These are phyloP conservation scores for Didymella pomorum DNA, from an alignment of 2,329 filamentous ascomycete species.

Conservation along the genomic window DNA sequence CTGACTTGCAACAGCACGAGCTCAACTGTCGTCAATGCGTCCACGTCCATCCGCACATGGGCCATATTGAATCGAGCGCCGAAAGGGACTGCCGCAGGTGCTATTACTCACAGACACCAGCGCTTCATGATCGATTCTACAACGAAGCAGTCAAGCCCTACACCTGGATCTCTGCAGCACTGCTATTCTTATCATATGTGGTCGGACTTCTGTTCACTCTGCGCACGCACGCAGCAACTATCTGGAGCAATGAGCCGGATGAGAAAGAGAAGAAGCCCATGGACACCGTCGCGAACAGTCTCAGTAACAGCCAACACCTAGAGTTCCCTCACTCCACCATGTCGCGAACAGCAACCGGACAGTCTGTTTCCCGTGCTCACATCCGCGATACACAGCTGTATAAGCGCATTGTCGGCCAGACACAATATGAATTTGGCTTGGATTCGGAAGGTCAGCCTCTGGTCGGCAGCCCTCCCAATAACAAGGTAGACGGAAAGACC, in stretches of 20 bases:
- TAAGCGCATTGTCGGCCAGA: slow-evolving; percentile 91
- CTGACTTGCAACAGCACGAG: slow-evolving; percentile 72
- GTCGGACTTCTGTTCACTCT: slow-evolving; percentile 96
- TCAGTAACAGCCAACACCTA: slow-evolving; percentile 42
- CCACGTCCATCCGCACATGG: slow-evolving; percentile 44
- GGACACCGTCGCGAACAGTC: slow-evolving; percentile 49
- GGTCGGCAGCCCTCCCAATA: slow-evolving; percentile 44
- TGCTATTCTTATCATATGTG: slow-evolving; percentile 90
- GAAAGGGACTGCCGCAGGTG: slow-evolving; percentile 85
- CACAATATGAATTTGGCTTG: slow-evolving; percentile 82
- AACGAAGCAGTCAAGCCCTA: slow-evolving; percentile 90
- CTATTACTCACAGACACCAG: slow-evolving; percentile 89
- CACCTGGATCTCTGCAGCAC: slow-evolving; percentile 83
- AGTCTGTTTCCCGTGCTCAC: slow-evolving; percentile 57
- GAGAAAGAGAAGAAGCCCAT: slow-evolving; percentile 55
- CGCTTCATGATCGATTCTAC: slow-evolving; percentile 87
- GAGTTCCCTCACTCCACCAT: slow-evolving; percentile 44
- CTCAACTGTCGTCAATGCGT: slow-evolving; percentile 78
- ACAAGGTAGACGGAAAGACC: slow-evolving; percentile 39
- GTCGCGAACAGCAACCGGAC: slow-evolving; percentile 39
- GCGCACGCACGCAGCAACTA: slow-evolving; percentile 92
- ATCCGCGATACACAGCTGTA: slow-evolving; percentile 90
- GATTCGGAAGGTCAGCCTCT: slow-evolving; percentile 60
- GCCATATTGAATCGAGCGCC: slow-evolving; percentile 56
- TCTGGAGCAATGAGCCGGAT: slow-evolving; percentile 83